phyloP scores from a whole-genome alignment of 1,284 basidiomycete genomes.

The Retiboletus fuscus region DNA sequence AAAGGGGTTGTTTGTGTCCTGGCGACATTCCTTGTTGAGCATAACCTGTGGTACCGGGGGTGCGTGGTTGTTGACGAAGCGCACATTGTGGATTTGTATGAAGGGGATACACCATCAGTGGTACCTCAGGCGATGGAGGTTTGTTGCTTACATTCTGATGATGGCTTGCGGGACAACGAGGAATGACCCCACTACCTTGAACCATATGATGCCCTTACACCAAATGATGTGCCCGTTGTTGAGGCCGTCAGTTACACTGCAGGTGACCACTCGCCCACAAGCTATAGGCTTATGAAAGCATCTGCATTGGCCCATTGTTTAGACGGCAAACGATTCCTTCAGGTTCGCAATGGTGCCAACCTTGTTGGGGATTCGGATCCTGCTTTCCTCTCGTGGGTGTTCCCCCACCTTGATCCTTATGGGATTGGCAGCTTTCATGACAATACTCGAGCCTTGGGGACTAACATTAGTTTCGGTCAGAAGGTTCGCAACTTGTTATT shows the following conservation, averaged over 20 bases:
- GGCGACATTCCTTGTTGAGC: not conserved
- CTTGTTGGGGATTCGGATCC: not conserved
- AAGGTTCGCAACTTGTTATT: not conserved
- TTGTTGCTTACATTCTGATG: constrained; percentile 2
- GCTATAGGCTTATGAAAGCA: not conserved
- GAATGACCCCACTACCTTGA: too few species aligned
- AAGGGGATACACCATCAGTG: not conserved
- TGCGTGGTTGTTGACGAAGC: not conserved
- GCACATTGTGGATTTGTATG: not conserved
- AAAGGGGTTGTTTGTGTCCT: not conserved
- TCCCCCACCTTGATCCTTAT: not conserved
- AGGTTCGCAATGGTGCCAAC: not conserved
- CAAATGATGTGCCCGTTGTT: not conserved
- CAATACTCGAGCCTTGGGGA: too few species aligned
- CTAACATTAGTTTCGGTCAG: not conserved
- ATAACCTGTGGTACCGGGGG: not conserved
- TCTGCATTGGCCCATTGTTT: not conserved
- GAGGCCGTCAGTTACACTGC: not conserved
- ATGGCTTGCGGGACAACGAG: too few species aligned
- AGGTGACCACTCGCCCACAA: not conserved
- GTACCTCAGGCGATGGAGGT: not conserved
- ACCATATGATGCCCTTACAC: too few species aligned
- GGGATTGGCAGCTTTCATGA: too few species aligned
- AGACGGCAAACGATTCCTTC: not conserved
- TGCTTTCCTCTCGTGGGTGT: not conserved